These are phyloP conservation scores for Cyclostephanos tholiformis DNA, from an alignment of 108 stramenopile genomes.

Conservation along the genomic window DNA sequence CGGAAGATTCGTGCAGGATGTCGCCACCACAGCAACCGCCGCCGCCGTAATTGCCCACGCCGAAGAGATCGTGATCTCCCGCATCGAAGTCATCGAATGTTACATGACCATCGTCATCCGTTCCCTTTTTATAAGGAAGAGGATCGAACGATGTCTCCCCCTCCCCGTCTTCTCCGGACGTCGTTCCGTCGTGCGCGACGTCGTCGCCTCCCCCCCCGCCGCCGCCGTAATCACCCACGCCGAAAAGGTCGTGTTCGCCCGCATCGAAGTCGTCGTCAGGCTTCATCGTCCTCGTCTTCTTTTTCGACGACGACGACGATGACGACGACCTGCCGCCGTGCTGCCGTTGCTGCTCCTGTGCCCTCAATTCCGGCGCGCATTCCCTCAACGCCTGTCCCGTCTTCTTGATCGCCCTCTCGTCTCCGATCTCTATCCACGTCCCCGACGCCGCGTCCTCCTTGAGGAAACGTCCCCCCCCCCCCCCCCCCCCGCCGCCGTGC, in stretches of 20 bases:
- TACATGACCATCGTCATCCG: too few species aligned
- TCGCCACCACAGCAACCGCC: too few species aligned
- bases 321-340: constrained; percentile 34
- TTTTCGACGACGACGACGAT: constrained; percentile 10
- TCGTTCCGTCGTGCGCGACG: too few species aligned
- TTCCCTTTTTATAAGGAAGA: too few species aligned
- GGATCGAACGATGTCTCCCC: too few species aligned
- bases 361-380: constrained; percentile 77
- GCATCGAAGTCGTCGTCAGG: background rate
- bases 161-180: background rate
- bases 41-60: background rate
- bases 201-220: too few species aligned
- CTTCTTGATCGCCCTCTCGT: constrained; percentile 85
- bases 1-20: too few species aligned
- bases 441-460: constrained; percentile 75
- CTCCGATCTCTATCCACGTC: constrained; percentile 87
- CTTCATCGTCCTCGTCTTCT: background rate
- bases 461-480: constrained; percentile 81
- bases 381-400: constrained; percentile 86
- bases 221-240: background rate
- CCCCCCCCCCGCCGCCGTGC: constrained; percentile 21
- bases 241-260: background rate
- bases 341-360: constrained; percentile 41
- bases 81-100: background rate
- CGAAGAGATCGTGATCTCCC: background rate